phyloP scores from a whole-genome alignment of 1,284 basidiomycete genomes.

The Marasmius sp. region DNA sequence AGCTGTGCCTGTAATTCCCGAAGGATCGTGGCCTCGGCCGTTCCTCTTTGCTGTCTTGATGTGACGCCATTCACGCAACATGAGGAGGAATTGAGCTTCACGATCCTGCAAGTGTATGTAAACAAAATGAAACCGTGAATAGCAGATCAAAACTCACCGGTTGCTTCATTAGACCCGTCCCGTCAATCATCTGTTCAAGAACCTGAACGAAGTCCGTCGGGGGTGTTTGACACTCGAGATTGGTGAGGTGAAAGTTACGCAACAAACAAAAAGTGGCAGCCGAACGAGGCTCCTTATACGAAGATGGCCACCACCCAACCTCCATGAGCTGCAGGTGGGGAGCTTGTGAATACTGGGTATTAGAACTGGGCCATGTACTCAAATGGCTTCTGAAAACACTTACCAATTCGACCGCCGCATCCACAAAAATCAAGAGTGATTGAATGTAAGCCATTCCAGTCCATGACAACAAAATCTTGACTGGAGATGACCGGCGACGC shows the following conservation, averaged over 20 bases:
- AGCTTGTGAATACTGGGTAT: no score
- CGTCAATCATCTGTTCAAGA: background rate
- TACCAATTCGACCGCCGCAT: background rate
- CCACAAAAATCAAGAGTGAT: slow-evolving; percentile 9
- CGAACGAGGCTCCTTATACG: slow-evolving; percentile 4
- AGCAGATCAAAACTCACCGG: background rate
- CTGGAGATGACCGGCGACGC: background rate
- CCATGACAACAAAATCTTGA: slow-evolving; percentile 5
- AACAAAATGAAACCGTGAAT: no score
- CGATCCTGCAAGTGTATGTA: slow-evolving; percentile 10
- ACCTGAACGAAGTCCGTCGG: slow-evolving; percentile 16
- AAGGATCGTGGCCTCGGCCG: slow-evolving; percentile 13
- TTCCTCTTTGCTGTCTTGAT: slow-evolving; percentile 11
- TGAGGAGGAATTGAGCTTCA: background rate
- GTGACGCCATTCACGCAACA: slow-evolving; percentile 12
- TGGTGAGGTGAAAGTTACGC: slow-evolving; percentile 13
- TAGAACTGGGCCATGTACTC: background rate
- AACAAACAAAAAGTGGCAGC: slow-evolving; percentile 11
- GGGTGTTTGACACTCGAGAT: slow-evolving; percentile 8
- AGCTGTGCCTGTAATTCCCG: background rate
- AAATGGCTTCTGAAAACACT: background rate
- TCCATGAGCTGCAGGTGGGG: slow-evolving; percentile 1
- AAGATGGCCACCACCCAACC: slow-evolving; percentile 2
- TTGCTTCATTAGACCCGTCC: background rate
- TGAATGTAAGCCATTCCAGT: slow-evolving; percentile 13